Conservation (phyloP, 2,329 filamentous ascomycete genomes). For the Diaporthe citri region DNA sequence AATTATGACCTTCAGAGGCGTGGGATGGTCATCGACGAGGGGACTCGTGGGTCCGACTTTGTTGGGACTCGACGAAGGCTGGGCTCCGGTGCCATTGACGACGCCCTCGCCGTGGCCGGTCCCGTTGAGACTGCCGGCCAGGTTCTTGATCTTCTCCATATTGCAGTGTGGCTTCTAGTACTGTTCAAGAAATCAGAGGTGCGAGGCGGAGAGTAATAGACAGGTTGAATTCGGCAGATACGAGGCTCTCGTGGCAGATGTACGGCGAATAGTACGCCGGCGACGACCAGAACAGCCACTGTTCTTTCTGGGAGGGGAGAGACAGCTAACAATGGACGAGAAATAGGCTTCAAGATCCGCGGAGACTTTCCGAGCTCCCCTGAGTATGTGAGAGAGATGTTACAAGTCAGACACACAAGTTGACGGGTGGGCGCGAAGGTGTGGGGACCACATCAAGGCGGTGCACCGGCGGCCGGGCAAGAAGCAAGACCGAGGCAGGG, state of each 20-base stretch:
- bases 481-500: slow-evolving; percentile 13
- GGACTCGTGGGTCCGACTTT: slow-evolving; percentile 36
- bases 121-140: slow-evolving; percentile 23
- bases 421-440: neutral
- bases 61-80: neutral
- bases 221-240: neutral
- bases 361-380: neutral
- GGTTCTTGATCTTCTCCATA: slow-evolving; percentile 25
- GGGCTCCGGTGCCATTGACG: neutral
- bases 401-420: neutral
- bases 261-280: neutral
- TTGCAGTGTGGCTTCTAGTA: neutral
- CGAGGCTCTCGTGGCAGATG: neutral
- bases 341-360: neutral
- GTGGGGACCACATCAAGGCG: slow-evolving; percentile 16
- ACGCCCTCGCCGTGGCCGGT: neutral
- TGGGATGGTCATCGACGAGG: slow-evolving; percentile 36
- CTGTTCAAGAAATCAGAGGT: neutral
- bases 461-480: slow-evolving; percentile 9
- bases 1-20: slow-evolving; percentile 45
- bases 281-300: neutral
- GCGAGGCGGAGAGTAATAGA: neutral
- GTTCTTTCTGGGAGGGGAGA: neutral
- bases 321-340: neutral
- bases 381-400: neutral